Evolutionary conservation across 768 basidiomycete genomes (phyloP).

Genomic region (Ramaria sp.): DNA sequence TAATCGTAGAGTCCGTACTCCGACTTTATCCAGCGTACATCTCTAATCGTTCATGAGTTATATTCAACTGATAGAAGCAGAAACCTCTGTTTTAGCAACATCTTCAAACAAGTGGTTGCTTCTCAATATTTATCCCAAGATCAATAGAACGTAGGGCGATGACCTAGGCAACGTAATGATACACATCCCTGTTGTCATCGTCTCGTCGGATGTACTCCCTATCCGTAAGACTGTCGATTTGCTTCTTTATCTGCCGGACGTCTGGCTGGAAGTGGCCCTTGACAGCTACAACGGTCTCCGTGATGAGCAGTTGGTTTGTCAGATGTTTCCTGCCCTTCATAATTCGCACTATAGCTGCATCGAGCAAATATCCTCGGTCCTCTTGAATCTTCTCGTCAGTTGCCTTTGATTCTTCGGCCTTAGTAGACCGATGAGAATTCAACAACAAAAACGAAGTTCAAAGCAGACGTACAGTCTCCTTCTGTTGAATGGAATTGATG

Average conservation of each 20-base stretch:
- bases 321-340: conserved; percentile 92
- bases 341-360: conserved; percentile 92
- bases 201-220: conserved; percentile 77
- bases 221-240: conserved; percentile 76
- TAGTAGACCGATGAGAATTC: neutral
- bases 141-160: too few relatives aligned
- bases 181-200: conserved; percentile 55
- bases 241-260: conserved; percentile 74
- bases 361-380: conserved; percentile 76
- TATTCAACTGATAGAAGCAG: too few relatives aligned
- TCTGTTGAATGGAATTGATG: conserved; percentile 93
- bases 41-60: too few relatives aligned
- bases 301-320: conserved; percentile 66
- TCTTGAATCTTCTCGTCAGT: conserved; percentile 79
- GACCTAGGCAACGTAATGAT: conserved; percentile 65
- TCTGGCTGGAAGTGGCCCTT: conserved; percentile 81
- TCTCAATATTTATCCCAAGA: too few relatives aligned
- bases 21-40: too few relatives aligned
- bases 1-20: too few relatives aligned
- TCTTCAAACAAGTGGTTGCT: too few relatives aligned
- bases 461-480: conserved; percentile 60
- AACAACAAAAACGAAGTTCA: neutral
- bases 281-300: conserved; percentile 77
- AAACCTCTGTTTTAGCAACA: too few relatives aligned
- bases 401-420: conserved; percentile 79